Percentiles rank a stretch among this genome's conserved stretches.
phyloP scores from a whole-genome alignment of 352 stramenopile species.

The Pythium aphanidermatum region DNA sequence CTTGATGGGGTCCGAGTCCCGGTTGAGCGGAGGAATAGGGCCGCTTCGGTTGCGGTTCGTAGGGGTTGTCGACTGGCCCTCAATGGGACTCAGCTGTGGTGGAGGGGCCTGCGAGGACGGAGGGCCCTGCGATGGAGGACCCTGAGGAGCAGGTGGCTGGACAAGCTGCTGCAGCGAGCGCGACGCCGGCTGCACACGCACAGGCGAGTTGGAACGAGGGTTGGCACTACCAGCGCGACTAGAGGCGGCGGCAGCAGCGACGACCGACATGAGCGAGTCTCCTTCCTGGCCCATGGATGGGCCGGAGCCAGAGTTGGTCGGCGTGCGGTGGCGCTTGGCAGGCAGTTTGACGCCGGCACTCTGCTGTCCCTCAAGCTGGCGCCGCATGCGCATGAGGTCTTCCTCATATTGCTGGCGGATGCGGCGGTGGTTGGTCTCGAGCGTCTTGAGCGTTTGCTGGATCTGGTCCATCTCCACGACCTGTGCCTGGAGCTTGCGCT shows the following conservation, averaged over 20 bases:
- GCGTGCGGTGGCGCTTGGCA: constrained; percentile 46
- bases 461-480: constrained; percentile 87
- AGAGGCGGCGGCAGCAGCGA: constrained; percentile 42
- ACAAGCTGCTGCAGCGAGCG: constrained; percentile 62
- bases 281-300: constrained; percentile 37
- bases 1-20: constrained; percentile 46
- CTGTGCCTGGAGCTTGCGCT: constrained; percentile 84
- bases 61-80: constrained; percentile 45
- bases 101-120: constrained; percentile 25
- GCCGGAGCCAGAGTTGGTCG: constrained; percentile 26
- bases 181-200: constrained; percentile 63
- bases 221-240: constrained; percentile 26
- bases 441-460: constrained; percentile 79
- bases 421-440: constrained; percentile 77
- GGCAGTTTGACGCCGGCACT: constrained; percentile 34
- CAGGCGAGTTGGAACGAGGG: constrained; percentile 45
- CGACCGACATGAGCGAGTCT: constrained; percentile 59
- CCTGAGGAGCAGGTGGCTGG: constrained; percentile 37
- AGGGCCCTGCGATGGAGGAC: constrained; percentile 3
- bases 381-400: constrained; percentile 76
- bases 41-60: constrained; percentile 35
- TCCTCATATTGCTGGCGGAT: constrained; percentile 85
- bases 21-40: constrained; percentile 68
- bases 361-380: constrained; percentile 65
- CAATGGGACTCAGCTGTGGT: constrained; percentile 54